phyloP scores from a whole-genome alignment of 192 early-diverging fungal species.

The Podila minutissima region DNA sequence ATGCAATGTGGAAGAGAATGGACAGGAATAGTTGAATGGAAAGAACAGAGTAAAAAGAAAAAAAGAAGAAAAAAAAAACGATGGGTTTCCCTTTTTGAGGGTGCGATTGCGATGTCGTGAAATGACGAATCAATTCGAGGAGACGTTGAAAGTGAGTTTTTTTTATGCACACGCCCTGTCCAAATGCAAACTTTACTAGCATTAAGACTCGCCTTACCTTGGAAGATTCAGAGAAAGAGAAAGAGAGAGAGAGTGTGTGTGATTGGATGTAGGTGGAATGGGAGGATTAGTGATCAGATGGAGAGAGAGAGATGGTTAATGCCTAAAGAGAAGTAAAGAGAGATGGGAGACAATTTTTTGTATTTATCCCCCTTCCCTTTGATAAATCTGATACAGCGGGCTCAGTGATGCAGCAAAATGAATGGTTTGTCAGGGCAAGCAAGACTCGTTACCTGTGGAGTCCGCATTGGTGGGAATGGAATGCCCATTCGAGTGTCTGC shows the following conservation, averaged over 20 bases:
- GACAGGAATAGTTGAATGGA: background rate
- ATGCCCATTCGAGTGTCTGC: too few relatives aligned
- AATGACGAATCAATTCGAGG: constrained; percentile 16
- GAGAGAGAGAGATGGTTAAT: background rate
- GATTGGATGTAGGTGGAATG: background rate
- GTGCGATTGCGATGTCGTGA: constrained; percentile 8
- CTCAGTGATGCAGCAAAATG: too few relatives aligned
- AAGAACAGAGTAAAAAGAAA: background rate
- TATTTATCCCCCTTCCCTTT: too few relatives aligned
- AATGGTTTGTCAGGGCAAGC: too few relatives aligned
- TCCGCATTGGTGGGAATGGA: too few relatives aligned
- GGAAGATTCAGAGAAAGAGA: background rate
- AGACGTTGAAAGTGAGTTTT: background rate
- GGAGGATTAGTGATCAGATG: background rate
- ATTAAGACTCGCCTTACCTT: too few relatives aligned
- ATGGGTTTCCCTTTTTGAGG: background rate
- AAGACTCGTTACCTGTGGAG: too few relatives aligned
- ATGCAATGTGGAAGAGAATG: background rate
- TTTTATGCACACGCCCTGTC: too few relatives aligned
- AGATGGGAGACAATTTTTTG: too few relatives aligned
- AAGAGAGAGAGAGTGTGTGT: background rate
- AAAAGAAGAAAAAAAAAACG: background rate
- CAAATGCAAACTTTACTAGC: too few relatives aligned
- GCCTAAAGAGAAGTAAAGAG: too few relatives aligned
- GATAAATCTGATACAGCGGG: too few relatives aligned